Evolutionary conservation across 495 filamentous ascomycete species (phyloP).

Genomic region (Aspergillus haitiensis): DNA sequence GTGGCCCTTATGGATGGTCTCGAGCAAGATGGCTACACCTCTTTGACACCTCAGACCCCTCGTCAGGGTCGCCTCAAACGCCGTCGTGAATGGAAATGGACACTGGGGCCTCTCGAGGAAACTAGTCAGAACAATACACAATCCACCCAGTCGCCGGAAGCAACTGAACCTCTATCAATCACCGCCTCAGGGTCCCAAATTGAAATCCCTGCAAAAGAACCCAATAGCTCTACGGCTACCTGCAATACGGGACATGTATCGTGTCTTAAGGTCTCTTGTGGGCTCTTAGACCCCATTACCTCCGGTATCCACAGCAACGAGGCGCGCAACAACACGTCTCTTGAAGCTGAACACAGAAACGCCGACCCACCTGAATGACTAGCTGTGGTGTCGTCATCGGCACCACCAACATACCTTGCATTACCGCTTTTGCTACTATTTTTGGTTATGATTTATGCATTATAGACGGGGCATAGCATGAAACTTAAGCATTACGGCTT

Average conservation of each 20-base stretch:
- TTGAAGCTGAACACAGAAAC: constrained; percentile 19
- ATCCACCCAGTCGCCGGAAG: neutral
- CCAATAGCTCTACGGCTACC: neutral
- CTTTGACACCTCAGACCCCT: constrained; percentile 50
- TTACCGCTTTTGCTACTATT: constrained; percentile 18
- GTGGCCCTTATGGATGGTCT: constrained; percentile 44
- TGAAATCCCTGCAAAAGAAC: neutral
- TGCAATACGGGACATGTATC: neutral
- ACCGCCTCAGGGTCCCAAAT: neutral
- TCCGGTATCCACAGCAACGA: constrained; percentile 6
- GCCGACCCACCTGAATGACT: constrained; percentile 21
- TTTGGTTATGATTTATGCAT: constrained; percentile 25
- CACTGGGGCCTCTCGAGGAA: constrained; percentile 44
- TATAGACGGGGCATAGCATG: constrained; percentile 17
- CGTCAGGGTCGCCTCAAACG: constrained; percentile 51
- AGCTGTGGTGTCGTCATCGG: constrained; percentile 14
- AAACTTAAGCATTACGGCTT: neutral
- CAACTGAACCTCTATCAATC: neutral
- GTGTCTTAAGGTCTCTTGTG: neutral
- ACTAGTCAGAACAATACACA: constrained; percentile 2
- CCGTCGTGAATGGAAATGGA: constrained; percentile 59
- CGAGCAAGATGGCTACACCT: constrained; percentile 30
- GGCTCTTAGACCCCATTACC: neutral
- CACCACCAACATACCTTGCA: constrained; percentile 20
- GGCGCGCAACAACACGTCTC: constrained; percentile 19